These are phyloP conservation scores for Fusarium brachygibbosum DNA, from an alignment of 2,329 filamentous ascomycete genomes.

Conservation along the genomic window DNA sequence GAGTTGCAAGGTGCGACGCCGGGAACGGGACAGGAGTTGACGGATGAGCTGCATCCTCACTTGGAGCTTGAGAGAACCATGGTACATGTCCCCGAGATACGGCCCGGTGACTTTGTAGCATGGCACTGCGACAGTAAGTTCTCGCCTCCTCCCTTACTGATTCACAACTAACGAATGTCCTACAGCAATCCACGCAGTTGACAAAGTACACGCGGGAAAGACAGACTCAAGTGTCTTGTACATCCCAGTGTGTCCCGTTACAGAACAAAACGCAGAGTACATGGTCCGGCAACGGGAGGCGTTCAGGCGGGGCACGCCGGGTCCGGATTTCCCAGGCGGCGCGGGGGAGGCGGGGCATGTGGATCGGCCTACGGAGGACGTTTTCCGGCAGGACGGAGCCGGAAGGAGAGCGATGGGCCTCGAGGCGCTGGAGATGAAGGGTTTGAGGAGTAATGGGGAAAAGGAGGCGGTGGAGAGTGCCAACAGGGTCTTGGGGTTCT, in stretches of 20 bases:
- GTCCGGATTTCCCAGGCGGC: slow-evolving; percentile 79
- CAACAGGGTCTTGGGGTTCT: slow-evolving; percentile 61
- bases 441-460: slow-evolving; percentile 52
- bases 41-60: slow-evolving; percentile 77
- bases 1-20: slow-evolving; percentile 78
- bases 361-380: slow-evolving; percentile 59
- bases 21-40: slow-evolving; percentile 80
- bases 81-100: slow-evolving; percentile 76
- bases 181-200: slow-evolving; percentile 81
- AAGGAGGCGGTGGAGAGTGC: slow-evolving; percentile 56
- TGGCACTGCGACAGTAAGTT: slow-evolving; percentile 83
- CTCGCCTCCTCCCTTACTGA: no score
- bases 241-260: slow-evolving; percentile 88
- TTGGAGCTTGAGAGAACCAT: slow-evolving; percentile 76
- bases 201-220: slow-evolving; percentile 78
- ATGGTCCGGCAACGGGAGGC: slow-evolving; percentile 77
- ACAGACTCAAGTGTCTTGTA: slow-evolving; percentile 88
- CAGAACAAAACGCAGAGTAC: slow-evolving; percentile 79
- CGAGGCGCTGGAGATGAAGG: slow-evolving; percentile 14
- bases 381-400: slow-evolving; percentile 48
- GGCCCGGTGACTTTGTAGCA: slow-evolving; percentile 82
- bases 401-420: slow-evolving; percentile 61
- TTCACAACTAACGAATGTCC: slow-evolving; percentile 25
- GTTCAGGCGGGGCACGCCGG: slow-evolving; percentile 76
- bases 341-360: slow-evolving; percentile 72